Evolutionary conservation across 352 stramenopile species (phyloP).

Genomic region (Globisporangium recalcitrans): DNA sequence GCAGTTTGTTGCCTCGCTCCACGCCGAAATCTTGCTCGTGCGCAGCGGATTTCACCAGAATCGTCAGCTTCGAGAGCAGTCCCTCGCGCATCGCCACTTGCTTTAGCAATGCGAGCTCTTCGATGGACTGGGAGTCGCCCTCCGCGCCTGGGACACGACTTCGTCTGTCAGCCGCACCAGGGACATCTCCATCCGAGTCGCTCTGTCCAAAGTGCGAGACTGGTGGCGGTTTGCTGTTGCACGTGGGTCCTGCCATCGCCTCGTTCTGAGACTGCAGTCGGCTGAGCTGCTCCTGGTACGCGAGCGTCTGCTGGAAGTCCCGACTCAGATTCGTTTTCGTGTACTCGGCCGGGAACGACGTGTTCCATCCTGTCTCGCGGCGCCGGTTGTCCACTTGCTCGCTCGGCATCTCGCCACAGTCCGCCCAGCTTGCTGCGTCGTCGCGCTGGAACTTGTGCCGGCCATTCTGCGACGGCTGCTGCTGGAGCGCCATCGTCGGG

Average conservation of each 20-base stretch:
- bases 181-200: too few species aligned
- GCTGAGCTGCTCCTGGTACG: conserved; percentile 48
- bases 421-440: conserved; percentile 4
- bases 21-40: conserved; percentile 28
- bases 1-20: conserved; percentile 43
- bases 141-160: background rate
- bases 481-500: conserved; percentile 22
- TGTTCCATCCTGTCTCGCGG: conserved; percentile 68
- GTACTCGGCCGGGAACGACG: conserved; percentile 67
- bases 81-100: conserved; percentile 57
- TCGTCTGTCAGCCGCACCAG: background rate
- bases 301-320: conserved; percentile 52
- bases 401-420: conserved; percentile 11
- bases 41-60: conserved; percentile 23
- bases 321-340: conserved; percentile 23
- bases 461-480: conserved; percentile 15
- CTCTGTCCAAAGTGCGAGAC: background rate
- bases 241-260: conserved; percentile 2
- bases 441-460: conserved; percentile 7
- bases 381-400: conserved; percentile 32
- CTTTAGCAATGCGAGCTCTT: conserved; percentile 47
- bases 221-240: background rate
- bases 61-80: conserved; percentile 44
- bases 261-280: conserved; percentile 20
- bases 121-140: conserved; percentile 8